Percentiles rank a stretch among this genome's conserved stretches.
Evolutionary conservation across 176 grass and related monocot species (phyloP).

Genomic region (Triticum timopheevii): DNA sequence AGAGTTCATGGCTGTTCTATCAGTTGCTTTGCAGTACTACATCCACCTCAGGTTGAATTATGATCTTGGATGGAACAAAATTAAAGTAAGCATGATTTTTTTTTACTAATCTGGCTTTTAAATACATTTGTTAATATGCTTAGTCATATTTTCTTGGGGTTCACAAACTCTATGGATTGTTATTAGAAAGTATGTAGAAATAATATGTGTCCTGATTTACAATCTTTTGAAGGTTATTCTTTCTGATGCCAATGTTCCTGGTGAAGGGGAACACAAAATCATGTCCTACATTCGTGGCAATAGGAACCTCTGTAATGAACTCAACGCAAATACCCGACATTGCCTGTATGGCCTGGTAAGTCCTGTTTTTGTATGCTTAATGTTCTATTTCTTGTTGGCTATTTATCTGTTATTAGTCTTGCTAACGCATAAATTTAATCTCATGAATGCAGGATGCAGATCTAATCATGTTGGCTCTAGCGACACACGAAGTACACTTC

Average conservation of each 20-base stretch:
- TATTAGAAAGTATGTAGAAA: constrained; percentile 12
- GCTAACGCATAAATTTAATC: constrained; percentile 22
- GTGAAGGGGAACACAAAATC: constrained; percentile 99
- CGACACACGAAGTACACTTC: constrained; percentile 98
- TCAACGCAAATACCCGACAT: constrained; percentile 87
- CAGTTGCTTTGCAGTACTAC: constrained; percentile 91
- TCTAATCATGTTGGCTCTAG: constrained; percentile 98
- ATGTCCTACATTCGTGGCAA: constrained; percentile 97
- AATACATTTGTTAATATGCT: constrained; percentile 9
- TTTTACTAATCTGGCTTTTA: constrained; percentile 11
- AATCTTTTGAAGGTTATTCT: constrained; percentile 93
- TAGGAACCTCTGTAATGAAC: constrained; percentile 65
- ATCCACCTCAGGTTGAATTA: constrained; percentile 97
- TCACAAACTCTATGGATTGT: constrained; percentile 2
- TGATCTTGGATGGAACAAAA: constrained; percentile 96
- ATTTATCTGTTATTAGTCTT: constrained; percentile 22
- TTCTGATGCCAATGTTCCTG: constrained; percentile 99
- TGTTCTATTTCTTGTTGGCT: constrained; percentile 5
- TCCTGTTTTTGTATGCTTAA: background rate
- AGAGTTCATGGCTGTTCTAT: constrained; percentile 95
- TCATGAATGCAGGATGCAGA: constrained; percentile 86
- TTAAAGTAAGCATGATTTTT: constrained; percentile 62
- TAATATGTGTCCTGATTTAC: constrained; percentile 40
- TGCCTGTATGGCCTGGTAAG: constrained; percentile 95
- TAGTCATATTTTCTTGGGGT: constrained; percentile 5